These are phyloP conservation scores for Penicillium diatomitis DNA, from an alignment of 495 filamentous ascomycete genomes.

Conservation along the genomic window DNA sequence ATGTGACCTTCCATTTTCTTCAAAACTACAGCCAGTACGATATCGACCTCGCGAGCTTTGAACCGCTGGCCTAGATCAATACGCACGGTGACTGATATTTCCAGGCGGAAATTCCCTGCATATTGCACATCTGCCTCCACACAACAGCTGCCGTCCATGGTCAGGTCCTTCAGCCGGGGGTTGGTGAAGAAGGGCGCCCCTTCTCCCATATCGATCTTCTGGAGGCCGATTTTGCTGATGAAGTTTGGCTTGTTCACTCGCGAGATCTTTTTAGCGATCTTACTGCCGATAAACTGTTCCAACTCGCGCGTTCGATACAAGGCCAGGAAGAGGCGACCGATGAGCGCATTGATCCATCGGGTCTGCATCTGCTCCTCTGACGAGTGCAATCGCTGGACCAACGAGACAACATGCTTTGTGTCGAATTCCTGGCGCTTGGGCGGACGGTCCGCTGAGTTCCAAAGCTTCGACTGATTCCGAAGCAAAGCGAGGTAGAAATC, in stretches of 20 bases:
- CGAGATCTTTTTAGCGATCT: slow-evolving; percentile 94
- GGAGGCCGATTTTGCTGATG: slow-evolving; percentile 69
- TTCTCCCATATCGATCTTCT: slow-evolving; percentile 77
- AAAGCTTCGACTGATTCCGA: slow-evolving; percentile 65
- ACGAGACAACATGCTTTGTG: slow-evolving; percentile 69
- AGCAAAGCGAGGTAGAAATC: slow-evolving; percentile 95
- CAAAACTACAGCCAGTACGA: slow-evolving; percentile 77
- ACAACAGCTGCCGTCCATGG: slow-evolving; percentile 78
- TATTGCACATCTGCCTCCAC: slow-evolving; percentile 83
- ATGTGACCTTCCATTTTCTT: slow-evolving; percentile 80
- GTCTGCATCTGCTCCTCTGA: slow-evolving; percentile 88
- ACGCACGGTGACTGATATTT: slow-evolving; percentile 80
- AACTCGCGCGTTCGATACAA: slow-evolving; percentile 76
- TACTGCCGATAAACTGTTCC: slow-evolving; percentile 66
- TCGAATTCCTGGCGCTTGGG: slow-evolving; percentile 74
- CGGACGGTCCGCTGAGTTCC: slow-evolving; percentile 44
- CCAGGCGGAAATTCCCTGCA: slow-evolving; percentile 76
- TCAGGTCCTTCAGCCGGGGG: slow-evolving; percentile 79
- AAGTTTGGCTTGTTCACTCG: slow-evolving; percentile 88
- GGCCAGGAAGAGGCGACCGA: slow-evolving; percentile 79
- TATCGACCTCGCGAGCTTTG: slow-evolving; percentile 80
- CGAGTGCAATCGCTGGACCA: slow-evolving; percentile 84
- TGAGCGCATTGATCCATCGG: slow-evolving; percentile 85
- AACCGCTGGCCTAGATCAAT: slow-evolving; percentile 85
- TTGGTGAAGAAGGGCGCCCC: slow-evolving; percentile 84